phyloP scores from a whole-genome alignment of 192 early-diverging fungal species.

The Ambispora gerdemannii region DNA sequence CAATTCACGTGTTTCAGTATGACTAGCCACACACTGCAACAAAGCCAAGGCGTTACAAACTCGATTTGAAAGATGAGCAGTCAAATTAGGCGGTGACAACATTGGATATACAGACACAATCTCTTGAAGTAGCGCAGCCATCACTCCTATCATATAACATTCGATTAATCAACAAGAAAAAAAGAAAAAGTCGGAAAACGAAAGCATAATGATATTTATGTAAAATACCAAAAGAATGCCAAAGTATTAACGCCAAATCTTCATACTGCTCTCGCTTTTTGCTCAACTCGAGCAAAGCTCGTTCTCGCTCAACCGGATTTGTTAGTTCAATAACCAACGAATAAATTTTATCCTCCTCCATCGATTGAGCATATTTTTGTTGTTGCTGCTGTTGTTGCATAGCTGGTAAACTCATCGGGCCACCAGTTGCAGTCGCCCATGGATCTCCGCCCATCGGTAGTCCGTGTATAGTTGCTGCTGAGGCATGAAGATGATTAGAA shows the following conservation, averaged over 20 bases:
- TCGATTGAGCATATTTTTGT: constrained; percentile 38
- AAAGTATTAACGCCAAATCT: constrained; percentile 92
- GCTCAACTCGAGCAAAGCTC: constrained; percentile 87
- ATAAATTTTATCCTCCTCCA: constrained; percentile 87
- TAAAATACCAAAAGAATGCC: constrained; percentile 87
- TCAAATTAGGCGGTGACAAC: constrained; percentile 81
- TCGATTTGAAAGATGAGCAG: constrained; percentile 86
- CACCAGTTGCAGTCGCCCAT: constrained; percentile 31
- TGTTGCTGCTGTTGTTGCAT: constrained; percentile 43
- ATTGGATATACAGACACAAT: constrained; percentile 94
- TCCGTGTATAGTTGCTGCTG: constrained; percentile 28
- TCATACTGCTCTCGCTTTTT: constrained; percentile 94
- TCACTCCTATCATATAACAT: constrained; percentile 64
- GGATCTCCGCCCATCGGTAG: constrained; percentile 13
- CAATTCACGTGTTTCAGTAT: constrained; percentile 82
- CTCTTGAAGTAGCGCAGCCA: constrained; percentile 92
- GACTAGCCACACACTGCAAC: constrained; percentile 93
- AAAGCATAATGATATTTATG: too few relatives aligned
- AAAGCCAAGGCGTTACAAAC: constrained; percentile 95
- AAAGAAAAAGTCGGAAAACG: not conserved
- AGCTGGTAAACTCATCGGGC: constrained; percentile 29
- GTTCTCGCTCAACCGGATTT: constrained; percentile 74
- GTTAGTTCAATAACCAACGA: constrained; percentile 81
- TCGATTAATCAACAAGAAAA: constrained; percentile 1
- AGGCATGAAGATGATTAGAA: constrained; percentile 24